A percentile compares a stretch with the other conserved stretches of the same genome.
Conservation (phyloP, 2,329 filamentous ascomycete species). For the Xylaria sp. region DNA sequence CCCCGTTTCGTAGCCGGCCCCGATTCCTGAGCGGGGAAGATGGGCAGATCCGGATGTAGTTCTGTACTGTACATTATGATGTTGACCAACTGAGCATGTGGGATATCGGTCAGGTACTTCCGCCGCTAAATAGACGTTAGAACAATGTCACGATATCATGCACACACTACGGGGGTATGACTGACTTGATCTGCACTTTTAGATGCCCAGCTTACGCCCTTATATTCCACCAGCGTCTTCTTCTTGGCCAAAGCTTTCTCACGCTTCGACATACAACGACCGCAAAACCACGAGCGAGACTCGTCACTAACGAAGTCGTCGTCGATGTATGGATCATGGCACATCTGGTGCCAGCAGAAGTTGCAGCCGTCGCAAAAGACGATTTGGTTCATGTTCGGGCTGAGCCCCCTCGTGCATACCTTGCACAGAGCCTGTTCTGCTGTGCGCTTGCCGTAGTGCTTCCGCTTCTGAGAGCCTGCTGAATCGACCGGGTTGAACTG, state of each 20-base stretch:
- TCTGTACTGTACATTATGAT: constrained; percentile 71
- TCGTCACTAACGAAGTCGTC: constrained; percentile 74
- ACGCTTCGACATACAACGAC: constrained; percentile 65
- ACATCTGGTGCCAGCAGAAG: constrained; percentile 82
- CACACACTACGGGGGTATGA: neutral
- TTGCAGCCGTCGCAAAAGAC: constrained; percentile 89
- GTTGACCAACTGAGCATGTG: constrained; percentile 70
- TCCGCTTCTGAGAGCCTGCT: constrained; percentile 51
- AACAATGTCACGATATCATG: neutral
- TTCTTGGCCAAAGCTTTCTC: constrained; percentile 57
- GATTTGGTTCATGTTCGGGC: constrained; percentile 79
- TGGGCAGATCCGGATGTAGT: constrained; percentile 71
- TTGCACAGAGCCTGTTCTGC: constrained; percentile 73
- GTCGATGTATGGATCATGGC: constrained; percentile 80
- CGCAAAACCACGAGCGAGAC: constrained; percentile 78
- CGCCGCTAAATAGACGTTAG: constrained; percentile 61
- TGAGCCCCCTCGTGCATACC: constrained; percentile 77
- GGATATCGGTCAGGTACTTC: constrained; percentile 70
- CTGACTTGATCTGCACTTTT: constrained; percentile 55
- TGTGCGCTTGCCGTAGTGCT: constrained; percentile 67
- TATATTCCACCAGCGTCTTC: constrained; percentile 51
- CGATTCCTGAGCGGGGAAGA: constrained; percentile 64
- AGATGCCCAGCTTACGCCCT: constrained; percentile 54
- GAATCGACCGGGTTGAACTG: constrained; percentile 64
- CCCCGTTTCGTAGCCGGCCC: constrained; percentile 42